Conservation (phyloP, 352 stramenopile genomes). For the Phytophthora citricola region DNA sequence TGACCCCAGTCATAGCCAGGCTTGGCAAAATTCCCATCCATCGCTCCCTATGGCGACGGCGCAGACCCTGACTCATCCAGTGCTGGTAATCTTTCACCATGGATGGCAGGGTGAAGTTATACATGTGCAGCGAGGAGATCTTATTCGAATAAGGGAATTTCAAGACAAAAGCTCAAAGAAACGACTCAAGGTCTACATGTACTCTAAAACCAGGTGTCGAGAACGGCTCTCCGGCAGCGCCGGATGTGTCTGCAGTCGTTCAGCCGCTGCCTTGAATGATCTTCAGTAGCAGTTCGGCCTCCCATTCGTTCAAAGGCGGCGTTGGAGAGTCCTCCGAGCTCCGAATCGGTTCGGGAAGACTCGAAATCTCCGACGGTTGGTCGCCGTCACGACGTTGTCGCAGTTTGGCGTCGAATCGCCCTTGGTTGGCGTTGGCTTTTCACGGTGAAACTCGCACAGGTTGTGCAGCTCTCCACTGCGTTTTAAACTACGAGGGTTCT, state of each 20-base stretch:
- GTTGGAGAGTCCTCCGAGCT: slow-evolving; percentile 9
- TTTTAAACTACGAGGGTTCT: slow-evolving; percentile 16
- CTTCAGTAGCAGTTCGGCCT: slow-evolving; percentile 31
- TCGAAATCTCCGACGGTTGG: slow-evolving; percentile 9
- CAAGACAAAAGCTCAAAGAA: background rate
- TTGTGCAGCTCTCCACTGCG: slow-evolving; percentile 47
- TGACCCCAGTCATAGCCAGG: slow-evolving; percentile 12
- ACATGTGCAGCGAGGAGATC: no score
- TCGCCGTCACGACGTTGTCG: slow-evolving; percentile 21
- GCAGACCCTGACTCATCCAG: slow-evolving; percentile 8
- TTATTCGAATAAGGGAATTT: background rate
- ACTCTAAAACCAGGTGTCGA: slow-evolving; percentile 9
- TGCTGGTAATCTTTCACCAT: no score
- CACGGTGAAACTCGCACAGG: slow-evolving; percentile 59
- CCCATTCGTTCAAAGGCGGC: slow-evolving; percentile 26
- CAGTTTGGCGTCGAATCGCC: slow-evolving; percentile 44
- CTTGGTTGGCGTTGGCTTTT: slow-evolving; percentile 65
- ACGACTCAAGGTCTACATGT: slow-evolving; percentile 5
- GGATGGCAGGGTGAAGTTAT: background rate
- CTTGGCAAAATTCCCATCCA: slow-evolving; percentile 1
- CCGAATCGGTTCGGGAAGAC: slow-evolving; percentile 30
- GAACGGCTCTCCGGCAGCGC: background rate
- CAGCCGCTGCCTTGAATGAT: slow-evolving; percentile 25
- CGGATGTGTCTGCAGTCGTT: background rate
- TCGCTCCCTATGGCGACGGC: slow-evolving; percentile 1